phyloP scores from a whole-genome alignment of 2,329 filamentous ascomycete species.

The Trichoderma atrobrunneum region DNA sequence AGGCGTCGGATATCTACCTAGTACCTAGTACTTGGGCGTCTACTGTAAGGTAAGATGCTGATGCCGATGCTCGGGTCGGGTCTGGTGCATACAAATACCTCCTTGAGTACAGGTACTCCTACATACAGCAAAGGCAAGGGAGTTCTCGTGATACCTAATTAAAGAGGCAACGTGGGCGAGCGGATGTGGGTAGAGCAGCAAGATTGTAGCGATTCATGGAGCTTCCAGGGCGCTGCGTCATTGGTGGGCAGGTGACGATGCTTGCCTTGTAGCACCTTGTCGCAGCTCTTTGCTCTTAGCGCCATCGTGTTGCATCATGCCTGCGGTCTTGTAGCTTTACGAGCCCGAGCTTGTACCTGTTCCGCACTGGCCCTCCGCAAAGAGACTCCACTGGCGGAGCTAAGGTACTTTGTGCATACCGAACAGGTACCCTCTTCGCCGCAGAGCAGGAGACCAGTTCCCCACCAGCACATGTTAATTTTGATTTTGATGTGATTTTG shows the following conservation, averaged over 20 bases:
- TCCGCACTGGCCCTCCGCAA: neutral
- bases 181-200: neutral
- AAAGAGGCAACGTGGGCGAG: neutral
- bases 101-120: neutral
- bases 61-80: neutral
- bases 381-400: constrained; percentile 8
- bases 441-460: neutral
- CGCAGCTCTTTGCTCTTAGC: neutral
- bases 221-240: neutral
- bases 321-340: neutral
- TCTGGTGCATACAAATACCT: neutral
- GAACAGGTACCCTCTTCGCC: neutral
- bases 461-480: constrained; percentile 20
- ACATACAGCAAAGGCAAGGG: neutral
- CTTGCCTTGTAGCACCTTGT: neutral
- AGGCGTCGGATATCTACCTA: neutral
- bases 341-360: neutral
- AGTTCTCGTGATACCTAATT: neutral
- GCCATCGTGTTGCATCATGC: constrained; percentile 14
- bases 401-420: neutral
- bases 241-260: constrained; percentile 16
- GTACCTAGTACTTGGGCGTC: too few relatives aligned
- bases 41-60: neutral
- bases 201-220: neutral
- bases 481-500: neutral